Conservation (phyloP, 805 yeast genomes). For the Wickerhamiella azyma region DNA sequence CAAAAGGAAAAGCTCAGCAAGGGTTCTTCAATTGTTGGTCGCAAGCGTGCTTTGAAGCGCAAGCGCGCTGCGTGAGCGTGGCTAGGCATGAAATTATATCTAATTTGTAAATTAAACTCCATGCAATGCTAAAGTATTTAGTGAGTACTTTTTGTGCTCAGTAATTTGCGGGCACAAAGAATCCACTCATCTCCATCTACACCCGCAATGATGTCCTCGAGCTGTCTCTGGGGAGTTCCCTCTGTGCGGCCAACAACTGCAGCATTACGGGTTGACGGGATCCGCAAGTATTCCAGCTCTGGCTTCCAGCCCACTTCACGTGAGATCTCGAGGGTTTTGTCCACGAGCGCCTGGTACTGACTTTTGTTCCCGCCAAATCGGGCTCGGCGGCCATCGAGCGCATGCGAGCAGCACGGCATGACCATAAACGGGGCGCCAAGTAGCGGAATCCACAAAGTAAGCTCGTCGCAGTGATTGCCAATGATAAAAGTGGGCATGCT, state of each 20-base stretch:
- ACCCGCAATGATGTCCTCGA: constrained; percentile 48
- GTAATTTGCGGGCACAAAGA: constrained; percentile 25
- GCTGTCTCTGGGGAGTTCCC: constrained; percentile 16
- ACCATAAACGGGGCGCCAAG: constrained; percentile 68
- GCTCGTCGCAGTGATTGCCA: constrained; percentile 91
- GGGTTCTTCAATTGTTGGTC: constrained; percentile 22
- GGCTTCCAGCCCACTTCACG: constrained; percentile 66
- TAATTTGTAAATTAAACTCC: not conserved
- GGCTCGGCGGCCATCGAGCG: constrained; percentile 58
- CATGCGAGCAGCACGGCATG: constrained; percentile 91
- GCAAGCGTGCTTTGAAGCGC: constrained; percentile 24
- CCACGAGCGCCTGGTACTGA: constrained; percentile 74
- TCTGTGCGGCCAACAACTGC: constrained; percentile 60
- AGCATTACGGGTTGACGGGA: constrained; percentile 88
- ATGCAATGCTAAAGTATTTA: not conserved
- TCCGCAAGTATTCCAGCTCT: constrained; percentile 74
- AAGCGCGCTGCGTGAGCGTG: constrained; percentile 5
- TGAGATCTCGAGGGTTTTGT: constrained; percentile 64
- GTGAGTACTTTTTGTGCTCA: not conserved
- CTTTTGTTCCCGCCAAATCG: constrained; percentile 48
- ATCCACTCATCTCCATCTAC: constrained; percentile 93
- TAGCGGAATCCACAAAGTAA: constrained; percentile 90
- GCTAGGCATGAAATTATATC: not conserved
- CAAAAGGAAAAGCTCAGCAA: constrained; percentile 12
- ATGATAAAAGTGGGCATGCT: constrained; percentile 48